Evolutionary conservation across 129 eudicot species (phyloP).

Genomic region (Rutidosis leptorrhynchoides): DNA sequence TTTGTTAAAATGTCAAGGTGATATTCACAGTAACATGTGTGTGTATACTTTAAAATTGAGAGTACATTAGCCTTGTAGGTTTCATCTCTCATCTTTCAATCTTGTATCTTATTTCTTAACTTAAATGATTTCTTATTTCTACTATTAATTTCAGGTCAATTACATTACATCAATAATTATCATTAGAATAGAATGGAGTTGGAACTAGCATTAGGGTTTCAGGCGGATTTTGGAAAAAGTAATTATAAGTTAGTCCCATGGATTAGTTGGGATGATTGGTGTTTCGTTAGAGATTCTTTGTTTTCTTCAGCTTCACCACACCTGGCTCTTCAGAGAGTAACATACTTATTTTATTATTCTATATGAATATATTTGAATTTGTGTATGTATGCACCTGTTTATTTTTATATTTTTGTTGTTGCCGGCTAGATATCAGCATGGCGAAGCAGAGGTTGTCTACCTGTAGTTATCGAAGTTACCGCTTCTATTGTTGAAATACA

Average conservation of each 20-base stretch:
- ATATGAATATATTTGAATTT: neutral
- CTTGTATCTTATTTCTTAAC: no score
- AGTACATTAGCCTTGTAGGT: no score
- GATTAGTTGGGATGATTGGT: slow-evolving; percentile 95
- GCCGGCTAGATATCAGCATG: slow-evolving; percentile 57
- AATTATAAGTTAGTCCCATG: slow-evolving; percentile 71
- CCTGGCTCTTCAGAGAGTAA: slow-evolving; percentile 63
- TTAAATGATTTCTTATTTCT: no score
- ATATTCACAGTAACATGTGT: no score
- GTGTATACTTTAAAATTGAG: no score
- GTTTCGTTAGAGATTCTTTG: slow-evolving; percentile 55
- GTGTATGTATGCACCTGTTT: neutral
- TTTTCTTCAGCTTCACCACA: slow-evolving; percentile 61
- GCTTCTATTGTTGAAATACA: slow-evolving; percentile 84
- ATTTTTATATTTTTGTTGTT: neutral
- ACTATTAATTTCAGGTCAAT: no score
- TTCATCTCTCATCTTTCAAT: no score
- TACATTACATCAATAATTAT: no score
- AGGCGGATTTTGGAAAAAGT: slow-evolving; percentile 31
- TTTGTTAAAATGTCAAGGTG: no score
- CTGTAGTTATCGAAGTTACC: slow-evolving; percentile 64
- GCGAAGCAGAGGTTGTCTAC: slow-evolving; percentile 85
- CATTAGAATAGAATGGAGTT: slow-evolving; percentile 18
- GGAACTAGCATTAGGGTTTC: slow-evolving; percentile 46
- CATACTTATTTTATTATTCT: neutral